Evolutionary conservation across 106 monocot species (phyloP), one percentile per base, ranked within the genome.

Genomic region (Acanthochlamys bracteata): DNA sequence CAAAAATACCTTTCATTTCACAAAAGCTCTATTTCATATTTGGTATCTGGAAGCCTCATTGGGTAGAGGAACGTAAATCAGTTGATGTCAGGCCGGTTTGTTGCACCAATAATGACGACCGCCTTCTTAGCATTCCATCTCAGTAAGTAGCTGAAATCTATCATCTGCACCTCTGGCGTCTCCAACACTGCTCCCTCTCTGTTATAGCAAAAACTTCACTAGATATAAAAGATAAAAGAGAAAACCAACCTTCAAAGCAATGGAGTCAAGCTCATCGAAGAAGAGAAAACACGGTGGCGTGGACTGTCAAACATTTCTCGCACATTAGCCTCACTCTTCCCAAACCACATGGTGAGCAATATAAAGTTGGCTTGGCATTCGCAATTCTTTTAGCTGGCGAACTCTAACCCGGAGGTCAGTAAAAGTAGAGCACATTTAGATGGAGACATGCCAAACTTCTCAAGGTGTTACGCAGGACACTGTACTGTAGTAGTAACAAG

Each of bases 381-480:
- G 54, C 54, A 19, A 55, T 55, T 7, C n/a, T 20, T 20, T 55
- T 55, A 6, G 54, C 14, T 20, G 21, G 21, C 11, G 21, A 19
- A 20, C n/a, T 55, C 54, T 55, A 11, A 19, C 54, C 54, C 14
- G 54, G 54, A 55, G 74, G 74, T 20, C 74, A 66, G 41, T 74
- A 74, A 53, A 74, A 67, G n/a, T 7, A 74, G 74, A 19, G 67
- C 74, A 2, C 74, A 66, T 40, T 74, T 74, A 3, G 74, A 74
- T n/a, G 74, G 74, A 0, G 74, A 74, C 74, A 74, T 74, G 39
- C 74, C 74, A 42, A 74, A 74, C 33, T 74, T 74, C 66, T 74
- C 74, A 24, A 64, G 74, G 53, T 74, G 74, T 64, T 74, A 66
- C 3, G 67, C 74, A 11, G 74, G 74, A 19, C 67, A 74, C 59